Conservation (phyloP, 768 basidiomycete genomes). For the Rhodotorula paludigena region DNA sequence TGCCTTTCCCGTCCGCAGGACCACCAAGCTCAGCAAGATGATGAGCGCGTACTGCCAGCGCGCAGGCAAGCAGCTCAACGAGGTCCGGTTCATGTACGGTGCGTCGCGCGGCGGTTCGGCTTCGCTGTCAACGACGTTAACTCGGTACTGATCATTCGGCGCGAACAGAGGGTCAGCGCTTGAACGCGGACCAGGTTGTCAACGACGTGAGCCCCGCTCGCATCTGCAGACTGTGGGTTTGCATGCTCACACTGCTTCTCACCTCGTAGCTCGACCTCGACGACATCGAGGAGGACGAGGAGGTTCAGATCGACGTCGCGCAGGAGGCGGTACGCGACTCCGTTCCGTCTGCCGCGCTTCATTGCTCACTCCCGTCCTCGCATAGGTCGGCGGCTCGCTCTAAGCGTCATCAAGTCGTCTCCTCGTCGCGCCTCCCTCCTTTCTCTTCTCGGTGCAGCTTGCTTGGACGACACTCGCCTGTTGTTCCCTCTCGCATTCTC, state of each 20-base stretch:
- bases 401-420: background rate
- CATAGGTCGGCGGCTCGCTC: constrained; percentile 18
- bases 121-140: too few species aligned
- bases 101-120: constrained; percentile 1
- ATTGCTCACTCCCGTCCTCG: background rate
- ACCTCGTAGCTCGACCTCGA: constrained; percentile 33
- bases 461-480: too few species aligned
- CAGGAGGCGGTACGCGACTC: constrained; percentile 33
- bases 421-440: too few species aligned
- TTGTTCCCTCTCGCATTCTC: background rate
- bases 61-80: constrained; percentile 28
- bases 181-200: background rate
- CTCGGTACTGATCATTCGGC: too few species aligned
- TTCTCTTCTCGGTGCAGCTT: too few species aligned
- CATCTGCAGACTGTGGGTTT: background rate
- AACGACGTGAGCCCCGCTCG: background rate
- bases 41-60: constrained; percentile 40
- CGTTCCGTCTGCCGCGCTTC: background rate
- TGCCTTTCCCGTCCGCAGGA: constrained; percentile 3
- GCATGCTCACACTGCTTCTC: background rate
- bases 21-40: constrained; percentile 38
- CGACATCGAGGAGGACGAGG: constrained; percentile 27
- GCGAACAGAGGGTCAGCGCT: background rate
- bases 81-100: constrained; percentile 39
- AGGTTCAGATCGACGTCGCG: constrained; percentile 33